Percentiles rank a stretch among this genome's conserved stretches.
phyloP scores from a whole-genome alignment of 192 early-diverging fungal species.

The Gonapodya prolifera region DNA sequence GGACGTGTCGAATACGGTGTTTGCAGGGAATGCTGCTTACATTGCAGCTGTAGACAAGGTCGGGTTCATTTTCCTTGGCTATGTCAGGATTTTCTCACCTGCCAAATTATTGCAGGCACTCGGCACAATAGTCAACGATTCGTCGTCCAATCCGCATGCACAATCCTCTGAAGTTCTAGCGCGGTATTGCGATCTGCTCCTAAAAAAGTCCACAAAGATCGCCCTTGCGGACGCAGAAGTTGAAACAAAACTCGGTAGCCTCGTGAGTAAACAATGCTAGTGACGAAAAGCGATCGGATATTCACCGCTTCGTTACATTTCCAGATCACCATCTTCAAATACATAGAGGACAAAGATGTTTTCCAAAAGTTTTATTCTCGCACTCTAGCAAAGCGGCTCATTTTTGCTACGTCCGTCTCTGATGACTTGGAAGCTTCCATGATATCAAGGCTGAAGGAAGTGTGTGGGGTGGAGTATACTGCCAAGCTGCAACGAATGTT shows the following conservation, averaged over 20 bases:
- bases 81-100: not conserved
- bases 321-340: slow-evolving; percentile 65
- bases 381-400: slow-evolving; percentile 66
- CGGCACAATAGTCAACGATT: slow-evolving; percentile 54
- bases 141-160: slow-evolving; percentile 28
- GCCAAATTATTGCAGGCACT: slow-evolving; percentile 33
- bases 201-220: slow-evolving; percentile 47
- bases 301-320: not conserved
- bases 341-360: slow-evolving; percentile 81
- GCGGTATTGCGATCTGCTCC: slow-evolving; percentile 60
- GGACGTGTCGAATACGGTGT: slow-evolving; percentile 39
- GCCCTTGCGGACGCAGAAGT: slow-evolving; percentile 37
- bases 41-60: slow-evolving; percentile 67
- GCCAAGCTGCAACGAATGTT: slow-evolving; percentile 77
- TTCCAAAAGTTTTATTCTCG: slow-evolving; percentile 86
- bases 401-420: slow-evolving; percentile 54
- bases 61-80: not conserved
- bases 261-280: slow-evolving; percentile 26
- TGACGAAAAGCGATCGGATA: not conserved
- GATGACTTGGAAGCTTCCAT: slow-evolving; percentile 70
- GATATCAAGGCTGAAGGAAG: slow-evolving; percentile 41
- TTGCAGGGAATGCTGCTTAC: slow-evolving; percentile 54
- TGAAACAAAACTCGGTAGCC: slow-evolving; percentile 47
- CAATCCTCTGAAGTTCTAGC: slow-evolving; percentile 65
- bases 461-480: slow-evolving; percentile 78